These are phyloP conservation scores for Pichia sp. DNA, from an alignment of 1,139 yeast species.

Conservation along the genomic window DNA sequence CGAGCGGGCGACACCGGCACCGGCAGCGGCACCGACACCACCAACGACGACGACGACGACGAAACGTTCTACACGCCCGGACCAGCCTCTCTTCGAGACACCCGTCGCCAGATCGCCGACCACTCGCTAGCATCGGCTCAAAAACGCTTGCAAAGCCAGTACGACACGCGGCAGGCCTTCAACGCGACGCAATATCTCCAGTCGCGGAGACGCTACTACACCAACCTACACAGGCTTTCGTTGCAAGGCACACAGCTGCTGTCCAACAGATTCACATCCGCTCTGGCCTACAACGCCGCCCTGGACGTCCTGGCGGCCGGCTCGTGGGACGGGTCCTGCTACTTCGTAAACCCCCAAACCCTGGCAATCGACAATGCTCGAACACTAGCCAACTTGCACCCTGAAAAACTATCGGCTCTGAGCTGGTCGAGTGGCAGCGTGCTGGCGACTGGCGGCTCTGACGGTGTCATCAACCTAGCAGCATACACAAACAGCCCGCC, in stretches of 20 bases:
- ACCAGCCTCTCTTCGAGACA: conserved; percentile 43
- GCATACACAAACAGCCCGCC: background rate
- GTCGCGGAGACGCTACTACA: conserved; percentile 42
- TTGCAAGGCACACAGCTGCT: conserved; percentile 66
- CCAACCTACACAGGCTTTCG: conserved; percentile 34
- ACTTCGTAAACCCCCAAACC: conserved; percentile 35
- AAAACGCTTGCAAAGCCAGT: conserved; percentile 35
- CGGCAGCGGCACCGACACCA: conserved; percentile 19
- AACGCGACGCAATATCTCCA: conserved; percentile 29
- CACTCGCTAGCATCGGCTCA: conserved; percentile 45
- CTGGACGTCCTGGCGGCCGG: conserved; percentile 50
- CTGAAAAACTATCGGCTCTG: conserved; percentile 63
- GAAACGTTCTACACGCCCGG: conserved; percentile 89
- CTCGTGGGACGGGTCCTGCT: conserved; percentile 78
- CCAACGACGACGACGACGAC: conserved; percentile 36
- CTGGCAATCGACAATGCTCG: conserved; percentile 22
- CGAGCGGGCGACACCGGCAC: too few relatives aligned
- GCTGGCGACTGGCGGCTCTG: conserved; percentile 57
- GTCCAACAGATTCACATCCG: conserved; percentile 61
- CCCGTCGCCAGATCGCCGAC: conserved; percentile 46
- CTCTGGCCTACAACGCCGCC: conserved; percentile 40
- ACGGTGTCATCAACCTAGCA: conserved; percentile 45
- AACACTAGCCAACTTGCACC: conserved; percentile 32
- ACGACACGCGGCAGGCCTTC: conserved; percentile 20
- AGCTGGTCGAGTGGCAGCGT: conserved; percentile 44